phyloP scores from a whole-genome alignment of 1,139 yeast genomes.

The Hansenula lynferdii region DNA sequence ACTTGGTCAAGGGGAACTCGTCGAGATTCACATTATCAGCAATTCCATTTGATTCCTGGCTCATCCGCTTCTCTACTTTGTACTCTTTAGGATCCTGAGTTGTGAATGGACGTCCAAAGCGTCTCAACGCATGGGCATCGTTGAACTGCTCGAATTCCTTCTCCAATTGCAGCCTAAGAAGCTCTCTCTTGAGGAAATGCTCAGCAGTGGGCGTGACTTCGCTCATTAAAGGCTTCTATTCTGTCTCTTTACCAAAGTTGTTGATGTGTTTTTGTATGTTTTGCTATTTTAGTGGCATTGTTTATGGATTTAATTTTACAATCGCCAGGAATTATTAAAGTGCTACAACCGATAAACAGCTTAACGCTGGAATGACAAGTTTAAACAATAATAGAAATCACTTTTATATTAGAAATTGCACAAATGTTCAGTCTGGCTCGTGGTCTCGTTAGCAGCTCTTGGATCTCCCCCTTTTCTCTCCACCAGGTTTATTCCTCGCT shows the following conservation, averaged over 20 bases:
- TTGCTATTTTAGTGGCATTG: too few relatives aligned
- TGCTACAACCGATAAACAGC: neutral
- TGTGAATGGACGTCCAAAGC: slow-evolving; percentile 72
- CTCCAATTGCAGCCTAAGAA: slow-evolving; percentile 56
- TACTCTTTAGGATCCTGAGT: slow-evolving; percentile 26
- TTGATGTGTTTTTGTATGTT: neutral
- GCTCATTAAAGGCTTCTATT: slow-evolving; percentile 12
- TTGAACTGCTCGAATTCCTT: slow-evolving; percentile 57
- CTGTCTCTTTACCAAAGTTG: neutral
- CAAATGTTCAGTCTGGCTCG: too few relatives aligned
- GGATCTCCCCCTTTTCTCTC: too few relatives aligned
- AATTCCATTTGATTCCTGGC: neutral
- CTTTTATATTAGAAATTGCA: too few relatives aligned
- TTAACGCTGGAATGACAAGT: neutral
- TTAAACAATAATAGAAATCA: too few relatives aligned
- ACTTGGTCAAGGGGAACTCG: slow-evolving; percentile 60
- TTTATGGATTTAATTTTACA: too few relatives aligned
- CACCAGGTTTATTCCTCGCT: neutral
- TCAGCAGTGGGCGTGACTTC: slow-evolving; percentile 57
- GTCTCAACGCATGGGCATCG: slow-evolving; percentile 53
- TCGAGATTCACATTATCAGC: neutral
- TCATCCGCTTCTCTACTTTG: neutral
- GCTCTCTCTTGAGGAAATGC: slow-evolving; percentile 80
- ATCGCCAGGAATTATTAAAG: too few relatives aligned
- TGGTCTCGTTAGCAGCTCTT: too few relatives aligned